Conservation (phyloP, 31 red algal species). For the Asparagopsis taxiformis region DNA sequence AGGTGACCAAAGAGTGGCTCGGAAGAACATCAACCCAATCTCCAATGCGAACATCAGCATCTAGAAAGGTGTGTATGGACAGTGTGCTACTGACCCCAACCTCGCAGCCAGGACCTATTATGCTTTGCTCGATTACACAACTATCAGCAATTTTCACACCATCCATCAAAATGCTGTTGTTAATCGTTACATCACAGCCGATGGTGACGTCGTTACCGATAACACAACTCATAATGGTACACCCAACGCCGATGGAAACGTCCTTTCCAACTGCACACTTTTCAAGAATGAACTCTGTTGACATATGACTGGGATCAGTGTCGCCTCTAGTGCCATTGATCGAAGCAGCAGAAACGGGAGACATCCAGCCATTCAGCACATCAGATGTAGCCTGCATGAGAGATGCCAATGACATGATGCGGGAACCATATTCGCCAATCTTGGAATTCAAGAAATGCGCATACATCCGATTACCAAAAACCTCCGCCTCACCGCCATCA, state of each 20-base stretch:
- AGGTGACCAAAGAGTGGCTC: constrained; percentile 4
- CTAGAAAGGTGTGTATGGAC: constrained; percentile 48
- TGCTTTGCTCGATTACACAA: constrained; percentile 25
- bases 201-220: constrained; percentile 66
- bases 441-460: constrained; percentile 33
- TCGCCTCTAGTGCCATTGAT: constrained; percentile 14
- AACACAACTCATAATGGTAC: constrained; percentile 30
- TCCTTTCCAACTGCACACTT: constrained; percentile 13
- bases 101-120: constrained; percentile 21
- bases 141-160: constrained; percentile 38
- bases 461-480: constrained; percentile 78
- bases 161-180: constrained; percentile 55
- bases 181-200: constrained; percentile 36
- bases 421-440: constrained; percentile 42
- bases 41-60: constrained; percentile 37
- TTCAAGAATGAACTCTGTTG: constrained; percentile 23
- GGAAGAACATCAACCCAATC: constrained; percentile 12
- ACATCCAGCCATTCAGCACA: constrained; percentile 72
- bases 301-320: background rate
- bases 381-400: constrained; percentile 43
- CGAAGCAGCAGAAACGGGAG: constrained; percentile 1
- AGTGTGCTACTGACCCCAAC: constrained; percentile 33
- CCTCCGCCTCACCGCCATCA: constrained; percentile 68
- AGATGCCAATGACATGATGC: constrained; percentile 53
- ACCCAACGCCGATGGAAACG: constrained; percentile 21